These are phyloP conservation scores for Plectosphaerella plurivora DNA, from an alignment of 2,329 filamentous ascomycete genomes.

Conservation along the genomic window DNA sequence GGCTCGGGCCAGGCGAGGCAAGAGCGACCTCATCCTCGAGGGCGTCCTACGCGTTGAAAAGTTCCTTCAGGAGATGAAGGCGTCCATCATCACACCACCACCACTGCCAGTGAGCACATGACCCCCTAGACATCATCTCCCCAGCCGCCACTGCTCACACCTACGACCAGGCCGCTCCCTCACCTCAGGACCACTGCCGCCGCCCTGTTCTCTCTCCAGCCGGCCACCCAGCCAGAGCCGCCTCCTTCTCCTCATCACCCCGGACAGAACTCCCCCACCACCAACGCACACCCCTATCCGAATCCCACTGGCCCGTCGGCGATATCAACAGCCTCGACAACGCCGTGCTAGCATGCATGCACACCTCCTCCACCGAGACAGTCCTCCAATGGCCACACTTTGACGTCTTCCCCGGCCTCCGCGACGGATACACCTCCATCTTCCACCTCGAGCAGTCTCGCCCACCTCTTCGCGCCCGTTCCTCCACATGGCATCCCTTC, in stretches of 20 bases:
- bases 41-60: slow-evolving; percentile 43
- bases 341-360: slow-evolving; percentile 43
- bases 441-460: slow-evolving; percentile 43
- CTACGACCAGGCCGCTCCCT: slow-evolving; percentile 8
- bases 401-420: slow-evolving; percentile 35
- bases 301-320: slow-evolving; percentile 12
- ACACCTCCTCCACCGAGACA: slow-evolving; percentile 45
- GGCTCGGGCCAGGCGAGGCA: slow-evolving; percentile 31
- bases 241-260: slow-evolving; percentile 15
- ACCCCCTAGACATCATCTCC: not conserved
- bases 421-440: slow-evolving; percentile 37
- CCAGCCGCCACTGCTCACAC: not conserved
- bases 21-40: slow-evolving; percentile 47
- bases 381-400: slow-evolving; percentile 49
- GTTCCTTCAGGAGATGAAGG: slow-evolving; percentile 38
- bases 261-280: slow-evolving; percentile 7
- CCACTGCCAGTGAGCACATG: not conserved
- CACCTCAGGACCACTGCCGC: slow-evolving; percentile 4
- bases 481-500: slow-evolving; percentile 34
- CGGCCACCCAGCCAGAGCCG: slow-evolving; percentile 16
- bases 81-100: slow-evolving; percentile 25
- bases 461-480: slow-evolving; percentile 24
- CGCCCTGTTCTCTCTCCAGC: slow-evolving; percentile 10
- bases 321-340: slow-evolving; percentile 31
- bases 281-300: slow-evolving; percentile 13